phyloP scores from a whole-genome alignment of 306 rosid species.

The Nissolia schottii region DNA sequence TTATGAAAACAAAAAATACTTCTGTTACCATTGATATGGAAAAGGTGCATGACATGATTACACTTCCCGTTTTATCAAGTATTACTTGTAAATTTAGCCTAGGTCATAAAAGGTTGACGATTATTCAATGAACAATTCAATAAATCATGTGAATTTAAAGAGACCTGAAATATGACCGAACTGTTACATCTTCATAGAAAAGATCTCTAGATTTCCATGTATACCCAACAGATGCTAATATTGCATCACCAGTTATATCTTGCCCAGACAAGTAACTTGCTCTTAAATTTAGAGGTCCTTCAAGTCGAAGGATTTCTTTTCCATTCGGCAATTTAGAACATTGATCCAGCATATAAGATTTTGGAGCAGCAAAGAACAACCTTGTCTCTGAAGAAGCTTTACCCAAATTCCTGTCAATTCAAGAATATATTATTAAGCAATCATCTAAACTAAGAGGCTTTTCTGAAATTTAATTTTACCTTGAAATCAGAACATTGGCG shows the following conservation, averaged over 20 bases:
- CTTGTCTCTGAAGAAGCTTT: slow-evolving; percentile 89
- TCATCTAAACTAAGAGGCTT: slow-evolving; percentile 2
- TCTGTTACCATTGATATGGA: background rate
- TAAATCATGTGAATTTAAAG: slow-evolving; percentile 13
- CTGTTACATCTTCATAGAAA: slow-evolving; percentile 61
- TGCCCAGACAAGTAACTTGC: slow-evolving; percentile 86
- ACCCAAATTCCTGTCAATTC: slow-evolving; percentile 69
- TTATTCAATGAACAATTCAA: slow-evolving; percentile 1
- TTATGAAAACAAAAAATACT: background rate
- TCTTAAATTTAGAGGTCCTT: slow-evolving; percentile 54
- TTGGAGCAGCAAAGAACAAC: slow-evolving; percentile 60
- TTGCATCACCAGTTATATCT: slow-evolving; percentile 75
- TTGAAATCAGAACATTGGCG: slow-evolving; percentile 58
- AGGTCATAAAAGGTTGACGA: slow-evolving; percentile 12
- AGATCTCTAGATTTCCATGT: slow-evolving; percentile 71
- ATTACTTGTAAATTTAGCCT: slow-evolving; percentile 6
- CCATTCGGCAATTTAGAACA: slow-evolving; percentile 39
- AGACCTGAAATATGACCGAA: slow-evolving; percentile 82
- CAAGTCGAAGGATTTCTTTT: slow-evolving; percentile 40
- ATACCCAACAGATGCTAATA: slow-evolving; percentile 80
- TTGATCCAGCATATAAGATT: slow-evolving; percentile 38
- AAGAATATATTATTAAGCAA: slow-evolving; percentile 19
- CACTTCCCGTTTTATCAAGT: background rate
- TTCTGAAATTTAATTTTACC: slow-evolving; percentile 41
- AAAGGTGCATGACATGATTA: slow-evolving; percentile 7